These are phyloP conservation scores for Cercophora newfieldiana DNA, from an alignment of 495 filamentous ascomycete species.

Conservation along the genomic window DNA sequence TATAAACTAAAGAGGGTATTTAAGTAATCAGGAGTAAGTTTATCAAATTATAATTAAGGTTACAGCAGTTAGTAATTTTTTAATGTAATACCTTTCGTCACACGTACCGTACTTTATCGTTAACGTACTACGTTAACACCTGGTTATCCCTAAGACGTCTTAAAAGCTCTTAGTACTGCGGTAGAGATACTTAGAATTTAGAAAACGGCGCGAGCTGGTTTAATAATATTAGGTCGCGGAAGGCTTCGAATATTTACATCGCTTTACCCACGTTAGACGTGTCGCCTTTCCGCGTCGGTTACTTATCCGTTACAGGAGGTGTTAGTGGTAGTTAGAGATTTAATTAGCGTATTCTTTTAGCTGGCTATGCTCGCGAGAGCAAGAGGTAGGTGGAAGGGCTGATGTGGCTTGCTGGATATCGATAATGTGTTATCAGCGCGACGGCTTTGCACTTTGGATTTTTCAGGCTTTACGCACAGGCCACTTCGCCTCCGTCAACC, in stretches of 20 bases:
- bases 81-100: neutral
- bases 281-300: slow-evolving; percentile 1
- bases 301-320: slow-evolving; percentile 13
- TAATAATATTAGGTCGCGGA: neutral
- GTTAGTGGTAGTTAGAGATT: slow-evolving; percentile 5
- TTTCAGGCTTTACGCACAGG: slow-evolving; percentile 4
- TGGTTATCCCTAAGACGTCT: slow-evolving; percentile 7
- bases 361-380: neutral
- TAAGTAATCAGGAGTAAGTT: slow-evolving; percentile 4
- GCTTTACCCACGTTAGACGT: slow-evolving; percentile 7
- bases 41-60: slow-evolving; percentile 6
- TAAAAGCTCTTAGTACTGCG: slow-evolving; percentile 10
- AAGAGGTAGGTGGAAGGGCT: neutral
- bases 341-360: neutral
- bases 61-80: slow-evolving; percentile 12
- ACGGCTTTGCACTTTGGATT: neutral
- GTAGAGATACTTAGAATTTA: slow-evolving; percentile 6
- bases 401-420: slow-evolving; percentile 6
- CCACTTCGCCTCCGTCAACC: slow-evolving; percentile 2
- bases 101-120: slow-evolving; percentile 15
- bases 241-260: slow-evolving; percentile 17
- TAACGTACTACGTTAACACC: neutral
- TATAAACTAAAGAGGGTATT: slow-evolving; percentile 12
- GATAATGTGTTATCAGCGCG: neutral
- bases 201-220: slow-evolving; percentile 9